Evolutionary conservation across 2,329 filamentous ascomycete species (phyloP), one percentile per base, ranked within the genome.

Genomic region (Trichoderma koningii): DNA sequence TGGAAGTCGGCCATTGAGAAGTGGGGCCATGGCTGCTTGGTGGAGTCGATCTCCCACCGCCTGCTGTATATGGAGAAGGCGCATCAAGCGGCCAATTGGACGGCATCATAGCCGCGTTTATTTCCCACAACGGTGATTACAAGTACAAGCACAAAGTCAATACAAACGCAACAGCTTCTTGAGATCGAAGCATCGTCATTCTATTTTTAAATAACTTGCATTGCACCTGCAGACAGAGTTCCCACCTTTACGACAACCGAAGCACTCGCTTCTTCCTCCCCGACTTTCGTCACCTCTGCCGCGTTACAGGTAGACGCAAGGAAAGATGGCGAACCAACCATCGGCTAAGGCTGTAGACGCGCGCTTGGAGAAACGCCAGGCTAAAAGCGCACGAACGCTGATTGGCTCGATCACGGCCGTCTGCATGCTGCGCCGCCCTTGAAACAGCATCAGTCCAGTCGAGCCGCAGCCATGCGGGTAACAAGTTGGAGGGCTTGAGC

Each of bases 351-450:
- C 38, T 12, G 38, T 38, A 63, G 50, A 63, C 59, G 50, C 59
- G 59, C 59, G 59, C 50, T 55, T 63, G 19, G 21, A 38, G 50
- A 63, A 63, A 47, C 59, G 59, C 59, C 19, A 52, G 41, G 41
- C 53, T 45, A 34, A 21, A 30, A 44, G 17, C 26, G 48, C 59
- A 21, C n/a, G 5, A 23, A 5, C 14, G 34, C 26, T n/a, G 0
- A 62, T 62, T 62, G 59, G 59, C 48, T 34, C 10, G 14, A 45
- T 2, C 3, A 10, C 12, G 10, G 30, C 30, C 59, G 47, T 47
- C 57, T 61, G 57, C 47, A 44, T 38, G 57, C 59, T 62, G 48
- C 59, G 59, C 59, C 59, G 26, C 50, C 45, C 23, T 53, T 62
- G 59, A 62, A 62, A 62, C 59, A 19, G 26, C 50, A 52, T 60